phyloP scores from a whole-genome alignment of 2,329 filamentous ascomycete species.

The Colletotrichum kahawae region DNA sequence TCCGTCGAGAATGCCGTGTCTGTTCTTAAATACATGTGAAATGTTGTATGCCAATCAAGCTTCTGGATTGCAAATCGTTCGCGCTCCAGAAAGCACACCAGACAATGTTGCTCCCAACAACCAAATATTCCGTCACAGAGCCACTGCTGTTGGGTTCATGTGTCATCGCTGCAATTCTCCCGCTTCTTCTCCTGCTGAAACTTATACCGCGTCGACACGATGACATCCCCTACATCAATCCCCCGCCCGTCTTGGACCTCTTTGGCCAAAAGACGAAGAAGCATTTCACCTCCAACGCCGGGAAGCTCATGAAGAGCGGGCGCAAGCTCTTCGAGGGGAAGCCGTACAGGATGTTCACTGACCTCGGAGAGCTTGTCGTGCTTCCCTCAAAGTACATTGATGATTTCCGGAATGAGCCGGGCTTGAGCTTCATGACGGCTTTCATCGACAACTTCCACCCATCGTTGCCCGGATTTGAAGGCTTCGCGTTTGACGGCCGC shows the following conservation, averaged over 20 bases:
- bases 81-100: background rate
- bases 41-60: background rate
- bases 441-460: background rate
- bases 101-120: background rate
- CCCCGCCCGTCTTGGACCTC: background rate
- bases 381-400: conserved; percentile 20
- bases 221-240: background rate
- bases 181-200: background rate
- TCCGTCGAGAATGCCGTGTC: background rate
- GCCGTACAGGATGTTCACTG: conserved; percentile 15
- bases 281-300: background rate
- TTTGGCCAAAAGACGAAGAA: background rate
- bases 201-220: background rate
- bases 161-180: background rate
- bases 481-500: conserved; percentile 25
- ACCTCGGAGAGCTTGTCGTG: conserved; percentile 21
- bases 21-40: background rate
- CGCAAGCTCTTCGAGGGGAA: background rate
- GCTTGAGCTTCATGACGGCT: conserved; percentile 20
- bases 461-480: conserved; percentile 19
- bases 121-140: background rate
- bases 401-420: conserved; percentile 25
- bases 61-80: background rate
- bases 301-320: background rate
- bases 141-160: background rate